Conservation (phyloP, 2,329 filamentous ascomycete genomes). For the Trichoderma oligosporum region DNA sequence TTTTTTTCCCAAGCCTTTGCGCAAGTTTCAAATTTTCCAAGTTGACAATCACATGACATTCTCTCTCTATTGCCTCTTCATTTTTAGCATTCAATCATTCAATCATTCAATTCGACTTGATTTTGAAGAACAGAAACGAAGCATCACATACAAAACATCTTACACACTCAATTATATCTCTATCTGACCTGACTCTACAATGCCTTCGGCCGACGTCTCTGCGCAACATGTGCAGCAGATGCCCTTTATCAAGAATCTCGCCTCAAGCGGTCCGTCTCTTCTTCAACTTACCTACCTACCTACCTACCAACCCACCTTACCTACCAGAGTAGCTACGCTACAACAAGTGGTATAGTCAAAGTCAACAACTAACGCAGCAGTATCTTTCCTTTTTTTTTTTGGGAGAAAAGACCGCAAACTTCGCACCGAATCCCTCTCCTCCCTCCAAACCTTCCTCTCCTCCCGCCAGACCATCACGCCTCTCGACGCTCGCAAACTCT, state of each 20-base stretch:
- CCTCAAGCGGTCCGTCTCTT: conserved; percentile 68
- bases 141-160: no score
- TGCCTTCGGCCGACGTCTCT: conserved; percentile 35
- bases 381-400: no score
- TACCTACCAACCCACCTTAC: no score
- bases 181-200: no score
- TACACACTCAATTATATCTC: no score
- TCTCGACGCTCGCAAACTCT: conserved; percentile 78
- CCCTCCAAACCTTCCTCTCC: conserved; percentile 73
- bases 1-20: conserved; percentile 19
- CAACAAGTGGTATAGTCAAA: no score
- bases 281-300: not conserved
- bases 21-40: no score
- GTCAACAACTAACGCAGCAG: no score
- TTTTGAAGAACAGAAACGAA: no score
- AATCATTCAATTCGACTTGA: no score
- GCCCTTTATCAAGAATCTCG: conserved; percentile 79
- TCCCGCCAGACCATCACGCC: conserved; percentile 56
- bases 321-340: no score
- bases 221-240: conserved; percentile 45
- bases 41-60: no score
- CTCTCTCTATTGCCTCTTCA: not conserved
- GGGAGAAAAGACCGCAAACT: conserved; percentile 80
- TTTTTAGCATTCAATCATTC: not conserved
- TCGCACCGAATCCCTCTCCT: conserved; percentile 71